Evolutionary conservation across 441 rosid species (phyloP), one percentile per base, ranked within the genome.

Genomic region (Adansonia rubrostipa): DNA sequence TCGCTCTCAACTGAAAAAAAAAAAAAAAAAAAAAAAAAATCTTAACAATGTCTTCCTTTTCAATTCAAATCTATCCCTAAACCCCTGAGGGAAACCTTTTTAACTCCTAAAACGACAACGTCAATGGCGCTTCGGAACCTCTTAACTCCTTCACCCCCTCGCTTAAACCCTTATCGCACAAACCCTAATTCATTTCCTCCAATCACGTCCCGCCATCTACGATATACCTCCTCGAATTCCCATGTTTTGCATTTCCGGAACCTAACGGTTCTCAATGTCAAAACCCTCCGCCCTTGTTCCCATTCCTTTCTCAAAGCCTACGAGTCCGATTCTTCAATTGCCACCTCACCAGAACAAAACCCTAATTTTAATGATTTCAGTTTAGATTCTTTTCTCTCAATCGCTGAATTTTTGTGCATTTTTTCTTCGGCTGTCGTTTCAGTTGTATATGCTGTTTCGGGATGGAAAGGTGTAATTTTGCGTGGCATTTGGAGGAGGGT

Each of bases 321-420:
- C 85, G 85, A 80, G 51, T 74, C 87, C 0, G 84, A 64, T 82
- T 82, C 81, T 65, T 79, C 82, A 36, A 9, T 77, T 33, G 44
- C 73, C 56, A 78, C 80, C 28, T 61, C 87, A 45, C 15, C 82
- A 2, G 74, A 73, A 22, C 81, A 19, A 4, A 86, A 71, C 24
- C 69, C 57, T 4, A 54, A 6, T 14, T 75, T 69, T 24, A 75
- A 80, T 24, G 54, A 64, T 54, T 80, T 85, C 79, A 82, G 86
- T 80, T 79, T 89, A 33, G 92, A 87, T 47, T 78, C 82, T 54
- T 84, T 93, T 47, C 87, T 95, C 44, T 88, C 95, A 2, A 28
- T 83, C 4, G 84, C 87, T 33, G 99, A 95, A 72, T 65, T 79
- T 40, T 1, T 91, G 13, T 92, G 92, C 81, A 84, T 95, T 24